Evolutionary conservation across 73 alveolate genomes (phyloP).

Genomic region (Paramecium bursaria): DNA sequence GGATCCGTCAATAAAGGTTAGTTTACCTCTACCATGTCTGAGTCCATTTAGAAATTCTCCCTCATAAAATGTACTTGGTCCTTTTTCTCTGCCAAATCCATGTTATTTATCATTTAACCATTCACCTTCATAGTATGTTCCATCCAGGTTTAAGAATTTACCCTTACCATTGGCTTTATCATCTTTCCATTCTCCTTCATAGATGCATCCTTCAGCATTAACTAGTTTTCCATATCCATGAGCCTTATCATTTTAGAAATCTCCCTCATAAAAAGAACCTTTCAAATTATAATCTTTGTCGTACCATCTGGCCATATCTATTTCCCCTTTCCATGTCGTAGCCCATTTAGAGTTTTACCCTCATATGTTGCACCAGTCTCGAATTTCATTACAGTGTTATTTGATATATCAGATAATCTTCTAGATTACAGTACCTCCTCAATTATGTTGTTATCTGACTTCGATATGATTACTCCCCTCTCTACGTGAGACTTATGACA

Average conservation of each 20-base stretch:
- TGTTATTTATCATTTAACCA: constrained; percentile 64
- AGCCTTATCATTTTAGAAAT: constrained; percentile 49
- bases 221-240: constrained; percentile 73
- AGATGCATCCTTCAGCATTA: constrained; percentile 76
- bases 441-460: not conserved
- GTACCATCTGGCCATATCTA: constrained; percentile 69
- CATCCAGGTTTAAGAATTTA: constrained; percentile 29
- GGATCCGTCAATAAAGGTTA: constrained; percentile 79
- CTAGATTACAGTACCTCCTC: constrained; percentile 31
- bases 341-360: constrained; percentile 57
- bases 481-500: constrained; percentile 15
- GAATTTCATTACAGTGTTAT: not conserved
- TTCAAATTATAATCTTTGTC: not conserved
- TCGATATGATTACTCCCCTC: not conserved
- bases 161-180: constrained; percentile 69
- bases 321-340: constrained; percentile 61
- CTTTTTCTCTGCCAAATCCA: constrained; percentile 56
- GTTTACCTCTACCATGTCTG: constrained; percentile 85
- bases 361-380: constrained; percentile 56
- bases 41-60: constrained; percentile 80
- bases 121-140: constrained; percentile 64
- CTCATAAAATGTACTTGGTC: constrained; percentile 73
- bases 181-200: constrained; percentile 77
- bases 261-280: constrained; percentile 66
- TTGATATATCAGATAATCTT: constrained; percentile 7